Percentiles rank a stretch among this genome's conserved stretches.
Conservation (phyloP, 2,329 filamentous ascomycete genomes). For the Alternaria burnsii region DNA sequence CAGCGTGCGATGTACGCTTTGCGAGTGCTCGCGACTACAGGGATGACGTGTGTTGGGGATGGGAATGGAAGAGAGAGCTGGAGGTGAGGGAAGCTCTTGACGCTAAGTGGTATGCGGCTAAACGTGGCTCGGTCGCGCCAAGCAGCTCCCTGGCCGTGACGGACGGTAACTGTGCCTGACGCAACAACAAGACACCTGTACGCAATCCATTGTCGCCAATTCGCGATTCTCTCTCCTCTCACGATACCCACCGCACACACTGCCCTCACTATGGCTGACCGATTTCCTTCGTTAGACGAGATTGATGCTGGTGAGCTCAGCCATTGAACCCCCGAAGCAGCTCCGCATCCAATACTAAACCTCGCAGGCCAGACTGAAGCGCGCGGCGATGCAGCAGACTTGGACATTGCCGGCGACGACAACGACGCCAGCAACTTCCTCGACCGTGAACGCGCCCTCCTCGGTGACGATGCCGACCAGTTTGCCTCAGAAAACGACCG, state of each 20-base stretch:
- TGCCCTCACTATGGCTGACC: conserved; percentile 56
- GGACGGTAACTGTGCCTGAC: conserved; percentile 20
- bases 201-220: conserved; percentile 31
- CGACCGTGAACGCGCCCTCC: conserved; percentile 84
- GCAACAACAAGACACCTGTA: conserved; percentile 25
- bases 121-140: conserved; percentile 32
- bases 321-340: conserved; percentile 31
- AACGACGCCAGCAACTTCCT: conserved; percentile 83
- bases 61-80: conserved; percentile 20
- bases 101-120: conserved; percentile 32
- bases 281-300: conserved; percentile 62
- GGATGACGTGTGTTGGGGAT: conserved; percentile 32
- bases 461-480: conserved; percentile 92
- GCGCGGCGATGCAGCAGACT: conserved; percentile 58
- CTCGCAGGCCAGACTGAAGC: conserved; percentile 71
- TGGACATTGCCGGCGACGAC: conserved; percentile 62
- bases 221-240: conserved; percentile 2
- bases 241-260: neutral
- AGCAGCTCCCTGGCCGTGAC: conserved; percentile 26
- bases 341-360: conserved; percentile 35
- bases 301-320: conserved; percentile 59
- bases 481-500: conserved; percentile 81
- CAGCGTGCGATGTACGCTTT: conserved; percentile 14
- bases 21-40: conserved; percentile 22
- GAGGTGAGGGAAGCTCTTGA: conserved; percentile 27